Conservation (phyloP, 257 asterid genomes). For the Ilex aquifolium region DNA sequence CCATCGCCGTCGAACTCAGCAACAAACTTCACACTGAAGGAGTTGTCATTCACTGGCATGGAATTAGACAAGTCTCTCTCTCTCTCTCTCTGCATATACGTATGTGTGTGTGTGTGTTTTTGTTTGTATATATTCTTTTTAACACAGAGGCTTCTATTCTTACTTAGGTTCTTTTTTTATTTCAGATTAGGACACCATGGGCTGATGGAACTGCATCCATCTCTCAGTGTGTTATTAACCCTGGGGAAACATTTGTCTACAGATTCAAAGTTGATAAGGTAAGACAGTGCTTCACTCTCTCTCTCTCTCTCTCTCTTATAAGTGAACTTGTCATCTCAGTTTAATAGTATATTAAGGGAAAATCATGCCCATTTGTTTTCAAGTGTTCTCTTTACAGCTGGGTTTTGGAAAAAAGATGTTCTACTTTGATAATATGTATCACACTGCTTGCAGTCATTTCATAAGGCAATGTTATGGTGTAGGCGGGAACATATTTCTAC, state of each 20-base stretch:
- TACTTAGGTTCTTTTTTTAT: not conserved
- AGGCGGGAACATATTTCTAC: conserved; percentile 91
- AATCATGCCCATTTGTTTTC: too few species aligned
- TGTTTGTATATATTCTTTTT: not conserved
- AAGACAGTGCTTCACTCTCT: not conserved
- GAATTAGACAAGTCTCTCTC: conserved; percentile 58
- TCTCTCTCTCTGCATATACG: not conserved
- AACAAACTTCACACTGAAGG: conserved; percentile 72
- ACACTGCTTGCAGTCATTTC: too few species aligned
- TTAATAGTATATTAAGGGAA: too few species aligned
- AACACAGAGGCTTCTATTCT: not conserved
- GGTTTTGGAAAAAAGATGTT: too few species aligned
- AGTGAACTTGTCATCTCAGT: too few species aligned
- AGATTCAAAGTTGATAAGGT: conserved; percentile 65
- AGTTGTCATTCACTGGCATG: conserved; percentile 84
- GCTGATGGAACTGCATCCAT: conserved; percentile 85
- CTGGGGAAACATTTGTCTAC: conserved; percentile 67
- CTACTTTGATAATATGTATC: too few species aligned
- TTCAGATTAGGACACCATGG: conserved; percentile 85
- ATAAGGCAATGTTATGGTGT: conserved; percentile 2
- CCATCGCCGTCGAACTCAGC: conserved; percentile 49
- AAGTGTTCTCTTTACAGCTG: too few species aligned
- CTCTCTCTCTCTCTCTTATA: too few species aligned
- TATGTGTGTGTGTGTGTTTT: not conserved
- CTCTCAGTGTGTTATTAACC: conserved; percentile 76